phyloP scores from a whole-genome alignment of 306 rosid species.

The Cucumis hystrix region DNA sequence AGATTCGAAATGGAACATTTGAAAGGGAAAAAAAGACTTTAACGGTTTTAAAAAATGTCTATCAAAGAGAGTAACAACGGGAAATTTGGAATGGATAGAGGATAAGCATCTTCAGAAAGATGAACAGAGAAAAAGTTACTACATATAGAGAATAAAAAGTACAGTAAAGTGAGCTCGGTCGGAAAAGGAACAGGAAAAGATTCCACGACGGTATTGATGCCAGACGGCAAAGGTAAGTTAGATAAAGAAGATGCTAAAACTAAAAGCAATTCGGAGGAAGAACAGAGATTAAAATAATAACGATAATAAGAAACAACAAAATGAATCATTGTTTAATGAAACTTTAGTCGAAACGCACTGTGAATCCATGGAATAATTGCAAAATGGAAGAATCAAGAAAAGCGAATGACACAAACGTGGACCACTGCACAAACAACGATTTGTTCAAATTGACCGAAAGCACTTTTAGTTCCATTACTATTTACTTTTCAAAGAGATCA shows the following conservation, averaged over 20 bases:
- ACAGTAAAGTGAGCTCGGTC: neutral
- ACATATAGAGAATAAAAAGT: neutral
- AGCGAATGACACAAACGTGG: neutral
- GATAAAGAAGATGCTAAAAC: neutral
- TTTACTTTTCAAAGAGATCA: neutral
- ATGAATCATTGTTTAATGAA: neutral
- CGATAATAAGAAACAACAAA: neutral
- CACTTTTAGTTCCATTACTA: neutral
- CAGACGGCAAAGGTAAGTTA: neutral
- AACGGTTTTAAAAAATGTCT: neutral
- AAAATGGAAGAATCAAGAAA: neutral
- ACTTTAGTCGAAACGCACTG: neutral
- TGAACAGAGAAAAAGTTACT: neutral
- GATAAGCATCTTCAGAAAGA: constrained; percentile 3
- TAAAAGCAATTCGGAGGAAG: neutral
- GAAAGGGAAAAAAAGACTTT: neutral
- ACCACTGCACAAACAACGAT: constrained; percentile 1
- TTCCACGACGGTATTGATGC: constrained; percentile 5
- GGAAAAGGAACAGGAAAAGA: neutral
- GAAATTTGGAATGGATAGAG: neutral
- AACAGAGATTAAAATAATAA: neutral
- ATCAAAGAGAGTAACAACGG: neutral
- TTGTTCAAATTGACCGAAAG: neutral
- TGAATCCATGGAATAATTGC: neutral
- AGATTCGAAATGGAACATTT: neutral